Conservation (phyloP, 1,284 basidiomycete species). For the Neolentinus lepideus region DNA sequence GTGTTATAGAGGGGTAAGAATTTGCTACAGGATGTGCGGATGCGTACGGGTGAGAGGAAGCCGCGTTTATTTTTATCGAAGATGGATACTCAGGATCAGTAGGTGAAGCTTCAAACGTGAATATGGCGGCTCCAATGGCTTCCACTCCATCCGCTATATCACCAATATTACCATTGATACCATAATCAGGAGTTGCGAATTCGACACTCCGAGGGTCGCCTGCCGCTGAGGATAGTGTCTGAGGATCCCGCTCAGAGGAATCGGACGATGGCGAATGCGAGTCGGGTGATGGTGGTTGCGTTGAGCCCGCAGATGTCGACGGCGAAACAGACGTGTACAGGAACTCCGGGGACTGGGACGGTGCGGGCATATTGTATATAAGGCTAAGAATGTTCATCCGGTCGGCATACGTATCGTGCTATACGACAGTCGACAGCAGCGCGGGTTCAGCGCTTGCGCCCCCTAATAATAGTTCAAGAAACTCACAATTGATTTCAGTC, state of each 20-base stretch:
- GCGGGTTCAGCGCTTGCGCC: slow-evolving; percentile 3
- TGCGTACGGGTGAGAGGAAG: slow-evolving; percentile 34
- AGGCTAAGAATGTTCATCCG: slow-evolving; percentile 83
- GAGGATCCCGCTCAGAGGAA: slow-evolving; percentile 34
- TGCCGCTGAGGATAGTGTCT: slow-evolving; percentile 24
- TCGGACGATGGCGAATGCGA: slow-evolving; percentile 50
- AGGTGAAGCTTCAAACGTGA: slow-evolving; percentile 26
- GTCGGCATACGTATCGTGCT: slow-evolving; percentile 87
- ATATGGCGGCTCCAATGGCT: slow-evolving; percentile 39
- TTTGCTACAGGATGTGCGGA: slow-evolving; percentile 6
- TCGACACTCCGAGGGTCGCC: slow-evolving; percentile 22
- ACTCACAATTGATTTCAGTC: slow-evolving; percentile 77
- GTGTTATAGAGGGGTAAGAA: slow-evolving; percentile 2
- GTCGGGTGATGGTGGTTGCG: slow-evolving; percentile 40
- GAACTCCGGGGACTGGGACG: slow-evolving; percentile 53
- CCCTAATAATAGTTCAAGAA: neutral
- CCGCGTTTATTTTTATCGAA: slow-evolving; percentile 16
- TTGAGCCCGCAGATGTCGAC: slow-evolving; percentile 34
- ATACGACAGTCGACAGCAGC: slow-evolving; percentile 7
- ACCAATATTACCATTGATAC: slow-evolving; percentile 15
- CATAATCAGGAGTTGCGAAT: slow-evolving; percentile 13
- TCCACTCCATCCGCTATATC: slow-evolving; percentile 33
- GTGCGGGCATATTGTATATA: slow-evolving; percentile 76
- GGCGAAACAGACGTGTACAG: slow-evolving; percentile 36
- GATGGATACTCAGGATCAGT: slow-evolving; percentile 25